Evolutionary conservation across 768 basidiomycete genomes (phyloP).

Genomic region (Fibroporia radiculosa): DNA sequence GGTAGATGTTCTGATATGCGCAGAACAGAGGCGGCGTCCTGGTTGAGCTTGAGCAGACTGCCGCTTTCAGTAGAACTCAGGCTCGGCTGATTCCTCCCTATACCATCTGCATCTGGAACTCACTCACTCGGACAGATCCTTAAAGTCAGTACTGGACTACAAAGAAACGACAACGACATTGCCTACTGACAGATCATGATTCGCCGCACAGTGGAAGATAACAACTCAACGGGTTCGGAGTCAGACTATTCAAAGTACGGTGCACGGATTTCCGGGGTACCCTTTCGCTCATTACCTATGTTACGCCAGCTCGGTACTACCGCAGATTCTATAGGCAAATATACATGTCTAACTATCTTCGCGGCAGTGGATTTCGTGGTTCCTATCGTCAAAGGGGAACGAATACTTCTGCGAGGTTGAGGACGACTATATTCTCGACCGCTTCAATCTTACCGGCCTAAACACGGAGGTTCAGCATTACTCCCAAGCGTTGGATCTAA

Average conservation of each 20-base stretch:
- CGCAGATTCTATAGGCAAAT: slow-evolving; percentile 3
- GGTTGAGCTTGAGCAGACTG: too few relatives aligned
- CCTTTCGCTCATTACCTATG: slow-evolving; percentile 14
- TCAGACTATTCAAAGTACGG: slow-evolving; percentile 93
- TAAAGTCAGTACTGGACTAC: slow-evolving; percentile 1
- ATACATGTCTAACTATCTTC: slow-evolving; percentile 1
- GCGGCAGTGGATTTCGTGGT: slow-evolving; percentile 93
- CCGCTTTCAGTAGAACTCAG: too few relatives aligned
- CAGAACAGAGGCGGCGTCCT: too few relatives aligned
- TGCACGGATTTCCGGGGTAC: slow-evolving; percentile 8
- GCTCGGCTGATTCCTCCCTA: too few relatives aligned
- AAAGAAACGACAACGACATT: not conserved
- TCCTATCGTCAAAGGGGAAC: slow-evolving; percentile 93
- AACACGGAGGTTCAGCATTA: slow-evolving; percentile 97
- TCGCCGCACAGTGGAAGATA: slow-evolving; percentile 65
- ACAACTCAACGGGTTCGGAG: slow-evolving; percentile 85
- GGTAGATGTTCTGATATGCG: too few relatives aligned
- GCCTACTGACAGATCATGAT: slow-evolving; percentile 21
- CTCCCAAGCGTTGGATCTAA: slow-evolving; percentile 86
- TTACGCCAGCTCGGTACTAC: slow-evolving; percentile 17
- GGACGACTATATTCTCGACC: slow-evolving; percentile 96
- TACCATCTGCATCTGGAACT: too few relatives aligned
- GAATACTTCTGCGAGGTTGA: slow-evolving; percentile 99
- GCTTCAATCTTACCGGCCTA: slow-evolving; percentile 96
- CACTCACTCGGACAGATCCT: too few relatives aligned